Evolutionary conservation across 2,329 filamentous ascomycete genomes (phyloP), one percentile per base, ranked within the genome.

Genomic region (Pseudopithomyces chartarum): DNA sequence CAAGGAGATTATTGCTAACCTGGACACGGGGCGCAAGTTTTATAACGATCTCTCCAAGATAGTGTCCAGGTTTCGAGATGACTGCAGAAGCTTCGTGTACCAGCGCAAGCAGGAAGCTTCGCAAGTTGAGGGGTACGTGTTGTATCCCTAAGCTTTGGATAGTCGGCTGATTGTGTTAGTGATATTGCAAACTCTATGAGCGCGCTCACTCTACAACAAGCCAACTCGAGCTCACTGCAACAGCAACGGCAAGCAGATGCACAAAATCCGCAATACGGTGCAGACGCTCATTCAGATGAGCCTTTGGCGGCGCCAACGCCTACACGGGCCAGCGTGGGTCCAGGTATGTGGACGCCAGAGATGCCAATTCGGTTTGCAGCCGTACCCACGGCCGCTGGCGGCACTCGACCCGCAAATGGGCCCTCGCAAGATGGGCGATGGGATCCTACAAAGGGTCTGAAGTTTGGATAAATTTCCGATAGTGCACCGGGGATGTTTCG

Each of bases 31-130:
- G 0, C 84, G 94, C 52, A 97, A 95, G 73, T 99, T 99, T 73
- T 99, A 98, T 80, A 99, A 99, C 65, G 93, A 98, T 70, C 83
- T 99, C 4, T 91, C 90, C 45, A 91, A 90, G 76, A 92, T 98
- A 60, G 90, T 97, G 0, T 89, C 87, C 36, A 83, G 88, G 10
- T 98, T 97, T 73, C 84, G 92, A 17, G 94, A 97, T 64, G 90
- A 91, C 34, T 88, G 87, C 56, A 85, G 85, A 63, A 85, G 84
- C 1, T 98, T 96, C 82, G 90, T 90, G 0, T 89, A 92, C 26
- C 86, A 92, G 70, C 83, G 95, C 51, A 85, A 92, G 49, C 86
- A 89, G 62, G 94, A 98, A 66, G 92, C 92, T 0, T 85, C 88
- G 62, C 85, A 87, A 52, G 75, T 97, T 33, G 92, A 97, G 75